phyloP scores from a whole-genome alignment of 2,329 filamentous ascomycete species.

The Beauveria scarabaeidicola region DNA sequence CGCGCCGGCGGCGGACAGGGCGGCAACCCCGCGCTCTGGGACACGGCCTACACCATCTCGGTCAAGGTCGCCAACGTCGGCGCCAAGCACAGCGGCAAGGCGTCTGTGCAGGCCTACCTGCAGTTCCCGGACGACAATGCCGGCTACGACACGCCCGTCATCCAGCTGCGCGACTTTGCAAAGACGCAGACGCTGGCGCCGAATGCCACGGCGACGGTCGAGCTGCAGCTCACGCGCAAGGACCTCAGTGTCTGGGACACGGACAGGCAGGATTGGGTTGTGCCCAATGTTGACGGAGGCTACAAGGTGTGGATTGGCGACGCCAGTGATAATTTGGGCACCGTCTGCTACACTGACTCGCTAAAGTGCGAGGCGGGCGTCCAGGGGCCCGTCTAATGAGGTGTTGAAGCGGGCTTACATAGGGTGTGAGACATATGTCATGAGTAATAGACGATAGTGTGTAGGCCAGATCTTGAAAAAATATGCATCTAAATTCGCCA shows the following conservation, averaged over 20 bases:
- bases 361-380: slow-evolving; percentile 21
- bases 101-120: slow-evolving; percentile 38
- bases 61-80: slow-evolving; percentile 48
- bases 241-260: slow-evolving; percentile 70
- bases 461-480: not conserved
- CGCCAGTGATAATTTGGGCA: slow-evolving; percentile 27
- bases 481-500: slow-evolving; percentile 1
- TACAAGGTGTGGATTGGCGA: slow-evolving; percentile 33
- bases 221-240: slow-evolving; percentile 53
- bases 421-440: not conserved
- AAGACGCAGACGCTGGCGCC: slow-evolving; percentile 50
- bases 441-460: not conserved
- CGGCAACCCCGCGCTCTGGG: slow-evolving; percentile 59
- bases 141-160: slow-evolving; percentile 53
- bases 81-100: slow-evolving; percentile 31
- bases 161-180: slow-evolving; percentile 64
- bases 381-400: slow-evolving; percentile 5
- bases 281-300: slow-evolving; percentile 28
- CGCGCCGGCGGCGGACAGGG: slow-evolving; percentile 61
- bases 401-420: no score
- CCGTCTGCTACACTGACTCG: slow-evolving; percentile 22
- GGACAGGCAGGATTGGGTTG: slow-evolving; percentile 58
- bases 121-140: slow-evolving; percentile 28
- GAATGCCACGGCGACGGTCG: slow-evolving; percentile 44
- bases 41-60: slow-evolving; percentile 33